Evolutionary conservation across 2,329 filamentous ascomycete species (phyloP), one percentile per base, ranked within the genome.

Genomic region (Drechslerella stenobrocha): DNA sequence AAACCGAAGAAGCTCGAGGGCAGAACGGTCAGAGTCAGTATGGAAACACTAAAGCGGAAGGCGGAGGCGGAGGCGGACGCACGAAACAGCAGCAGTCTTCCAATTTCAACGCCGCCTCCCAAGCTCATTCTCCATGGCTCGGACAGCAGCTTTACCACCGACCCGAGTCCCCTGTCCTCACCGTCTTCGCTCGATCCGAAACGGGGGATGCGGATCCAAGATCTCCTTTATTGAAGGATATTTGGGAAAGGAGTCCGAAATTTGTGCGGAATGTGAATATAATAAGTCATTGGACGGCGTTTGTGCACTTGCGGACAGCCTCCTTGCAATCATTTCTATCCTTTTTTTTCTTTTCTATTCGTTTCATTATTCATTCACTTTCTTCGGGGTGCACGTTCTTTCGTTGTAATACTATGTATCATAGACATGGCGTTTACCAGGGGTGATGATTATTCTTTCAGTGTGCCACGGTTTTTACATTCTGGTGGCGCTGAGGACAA

Each of bases 91-190:
- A 23, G 18, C 37, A 46, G 24, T 22, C 22, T 42, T 34, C 23
- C 42, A 6, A 20, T 13, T 18, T 48, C 60, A 15, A 26, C 63
- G 9, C 50, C 55, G 28, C 13, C 44, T 23, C 52, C 63, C 22
- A 67, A 56, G 15, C 45, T 67, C 26, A 22, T 67, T 28, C 28
- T 67, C 6, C 63, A 67, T 26, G 63, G 63, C 6, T 67, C 63
- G 24, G 63, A 67, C 46, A 67, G 52, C 20, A 67, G 63, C 35
- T 60, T 67, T 22, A 67, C 52, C 35, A 60, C 63, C 15, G 63
- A 60, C 30, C 48, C 53, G 3, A 59, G 48, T 15, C 52, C 42
- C 8, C 40, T 55, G 47, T 48, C 37, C 37, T 60, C 63, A n/a
- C 28, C 47, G 18, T 44, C 48, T 2, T 24, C 40, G 13, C 55